Percentiles rank a stretch among this genome's conserved stretches.
These are phyloP conservation scores for Protea cynaroides DNA, from an alignment of 164 flowering plant species.

Conservation along the genomic window DNA sequence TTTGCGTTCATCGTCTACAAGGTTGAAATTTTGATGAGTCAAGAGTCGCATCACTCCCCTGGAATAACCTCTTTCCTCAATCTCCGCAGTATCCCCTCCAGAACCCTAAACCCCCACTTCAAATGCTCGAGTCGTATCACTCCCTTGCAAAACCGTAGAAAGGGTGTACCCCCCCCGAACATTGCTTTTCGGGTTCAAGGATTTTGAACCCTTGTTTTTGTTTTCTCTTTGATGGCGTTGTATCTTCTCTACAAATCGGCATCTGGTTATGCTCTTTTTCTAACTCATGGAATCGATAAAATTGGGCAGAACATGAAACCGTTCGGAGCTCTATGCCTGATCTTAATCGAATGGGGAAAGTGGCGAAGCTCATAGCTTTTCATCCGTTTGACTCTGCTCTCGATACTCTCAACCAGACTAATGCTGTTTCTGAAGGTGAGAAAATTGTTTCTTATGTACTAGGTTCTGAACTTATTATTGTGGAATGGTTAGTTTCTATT, in stretches of 20 bases:
- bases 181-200: neutral
- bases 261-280: conserved; percentile 62
- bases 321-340: conserved; percentile 68
- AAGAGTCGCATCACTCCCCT: too few relatives aligned
- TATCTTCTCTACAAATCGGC: conserved; percentile 70
- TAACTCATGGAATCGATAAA: conserved; percentile 74
- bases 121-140: neutral
- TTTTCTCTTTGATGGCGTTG: conserved; percentile 34
- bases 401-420: conserved; percentile 87
- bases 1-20: conserved; percentile 76
- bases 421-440: conserved; percentile 85
- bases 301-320: conserved; percentile 85
- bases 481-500: too few relatives aligned
- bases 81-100: neutral
- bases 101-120: neutral
- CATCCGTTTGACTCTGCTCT: conserved; percentile 75
- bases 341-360: conserved; percentile 80
- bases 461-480: too few relatives aligned
- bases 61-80: too few relatives aligned
- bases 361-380: conserved; percentile 75
- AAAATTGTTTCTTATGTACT: neutral
- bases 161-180: neutral
- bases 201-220: neutral
- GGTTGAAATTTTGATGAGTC: too few relatives aligned
- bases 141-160: neutral